Evolutionary conservation across 2,329 filamentous ascomycete species (phyloP).

Genomic region (Nigrospora sphaerica): DNA sequence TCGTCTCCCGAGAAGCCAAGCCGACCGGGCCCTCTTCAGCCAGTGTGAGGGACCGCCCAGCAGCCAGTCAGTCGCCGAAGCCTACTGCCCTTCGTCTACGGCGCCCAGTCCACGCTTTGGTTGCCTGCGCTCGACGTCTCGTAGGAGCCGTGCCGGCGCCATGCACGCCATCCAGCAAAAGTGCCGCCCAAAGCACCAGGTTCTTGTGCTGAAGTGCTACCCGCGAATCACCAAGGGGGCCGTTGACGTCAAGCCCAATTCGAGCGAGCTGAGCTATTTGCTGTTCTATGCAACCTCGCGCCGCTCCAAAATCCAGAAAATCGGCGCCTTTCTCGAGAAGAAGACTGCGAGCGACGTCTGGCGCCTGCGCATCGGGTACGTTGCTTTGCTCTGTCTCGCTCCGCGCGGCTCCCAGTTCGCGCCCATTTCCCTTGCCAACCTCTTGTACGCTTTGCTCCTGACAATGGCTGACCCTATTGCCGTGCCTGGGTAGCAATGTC

Average conservation of each 20-base stretch:
- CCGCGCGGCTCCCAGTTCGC: no score
- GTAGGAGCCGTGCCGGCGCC: conserved; percentile 15
- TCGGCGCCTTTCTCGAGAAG: conserved; percentile 90
- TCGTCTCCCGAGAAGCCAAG: no score
- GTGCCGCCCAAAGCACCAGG: conserved; percentile 91
- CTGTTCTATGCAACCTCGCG: conserved; percentile 95
- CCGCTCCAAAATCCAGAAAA: conserved; percentile 91
- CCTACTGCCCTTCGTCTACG: not conserved
- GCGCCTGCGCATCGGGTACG: conserved; percentile 77
- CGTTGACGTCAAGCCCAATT: conserved; percentile 90
- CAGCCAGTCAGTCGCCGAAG: no score
- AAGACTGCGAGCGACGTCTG: conserved; percentile 88
- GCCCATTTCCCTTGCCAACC: no score
- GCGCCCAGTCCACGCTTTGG: not conserved
- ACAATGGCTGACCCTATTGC: not conserved
- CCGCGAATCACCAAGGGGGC: conserved; percentile 86
- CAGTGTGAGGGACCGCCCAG: no score
- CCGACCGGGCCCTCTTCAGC: no score
- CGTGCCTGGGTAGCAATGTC: conserved; percentile 57
- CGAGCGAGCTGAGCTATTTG: conserved; percentile 92
- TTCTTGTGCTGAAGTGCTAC: conserved; percentile 93
- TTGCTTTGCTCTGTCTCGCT: no score
- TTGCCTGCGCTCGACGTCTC: conserved; percentile 4
- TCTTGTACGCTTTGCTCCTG: not conserved
- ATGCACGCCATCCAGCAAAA: conserved; percentile 62